Percentiles rank a stretch among this genome's conserved stretches.
These are phyloP conservation scores for Wallemia mellicola DNA, from an alignment of 1,284 basidiomycete species.

Conservation along the genomic window DNA sequence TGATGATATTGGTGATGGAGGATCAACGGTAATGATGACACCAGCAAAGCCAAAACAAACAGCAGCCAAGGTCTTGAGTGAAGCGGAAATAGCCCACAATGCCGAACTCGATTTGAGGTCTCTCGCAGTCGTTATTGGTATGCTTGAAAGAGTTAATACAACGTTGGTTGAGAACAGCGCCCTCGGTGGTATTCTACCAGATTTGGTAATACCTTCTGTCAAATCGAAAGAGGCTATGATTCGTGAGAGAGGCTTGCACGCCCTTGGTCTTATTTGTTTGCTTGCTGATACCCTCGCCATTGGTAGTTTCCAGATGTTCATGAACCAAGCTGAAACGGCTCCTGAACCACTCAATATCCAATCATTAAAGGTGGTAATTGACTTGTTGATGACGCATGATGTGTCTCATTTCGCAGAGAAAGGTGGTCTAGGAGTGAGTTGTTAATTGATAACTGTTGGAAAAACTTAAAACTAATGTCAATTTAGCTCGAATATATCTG, in stretches of 20 bases:
- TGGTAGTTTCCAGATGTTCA: conserved; percentile 66
- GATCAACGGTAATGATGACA: conserved; percentile 3
- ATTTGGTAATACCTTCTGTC: conserved; percentile 71
- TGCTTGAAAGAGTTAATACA: conserved; percentile 69
- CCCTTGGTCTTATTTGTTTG: conserved; percentile 65
- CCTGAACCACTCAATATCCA: conserved; percentile 48
- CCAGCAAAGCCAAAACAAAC: conserved; percentile 3
- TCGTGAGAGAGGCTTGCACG: conserved; percentile 57
- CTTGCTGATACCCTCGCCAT: conserved; percentile 77
- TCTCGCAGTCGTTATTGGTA: conserved; percentile 57
- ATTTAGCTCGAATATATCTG: conserved; percentile 34
- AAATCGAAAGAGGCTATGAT: conserved; percentile 54
- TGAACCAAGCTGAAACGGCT: conserved; percentile 49
- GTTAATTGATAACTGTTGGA: background rate
- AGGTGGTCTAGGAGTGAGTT: conserved; percentile 4
- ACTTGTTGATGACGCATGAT: conserved; percentile 69
- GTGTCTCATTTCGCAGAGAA: conserved; percentile 29
- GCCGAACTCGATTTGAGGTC: conserved; percentile 54
- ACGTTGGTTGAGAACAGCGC: conserved; percentile 83
- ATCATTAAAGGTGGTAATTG: conserved; percentile 63
- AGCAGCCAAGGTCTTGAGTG: conserved; percentile 19
- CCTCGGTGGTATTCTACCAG: conserved; percentile 59
- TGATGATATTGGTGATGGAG: conserved; percentile 16
- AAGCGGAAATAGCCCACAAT: conserved; percentile 27
- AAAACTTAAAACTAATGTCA: background rate